Evolutionary conservation across 768 basidiomycete genomes (phyloP).

Genomic region (Neoboletus brunneissimus): DNA sequence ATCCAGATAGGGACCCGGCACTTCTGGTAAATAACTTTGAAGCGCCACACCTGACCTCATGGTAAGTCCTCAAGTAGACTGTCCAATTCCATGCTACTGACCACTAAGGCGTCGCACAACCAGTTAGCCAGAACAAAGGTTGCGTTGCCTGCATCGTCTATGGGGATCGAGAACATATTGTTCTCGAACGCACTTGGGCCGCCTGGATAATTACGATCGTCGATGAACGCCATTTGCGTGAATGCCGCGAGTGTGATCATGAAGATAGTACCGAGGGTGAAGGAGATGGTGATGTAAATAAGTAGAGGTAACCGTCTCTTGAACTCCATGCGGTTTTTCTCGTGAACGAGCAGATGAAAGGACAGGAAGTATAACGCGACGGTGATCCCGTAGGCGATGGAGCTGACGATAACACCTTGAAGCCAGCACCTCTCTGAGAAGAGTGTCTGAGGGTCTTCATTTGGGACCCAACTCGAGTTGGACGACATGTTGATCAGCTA

Average conservation of each 20-base stretch:
- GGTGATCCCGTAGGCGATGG: slow-evolving; percentile 9
- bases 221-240: slow-evolving; percentile 29
- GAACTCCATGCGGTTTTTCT: slow-evolving; percentile 1
- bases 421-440: slow-evolving; percentile 23
- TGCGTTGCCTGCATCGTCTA: slow-evolving; percentile 11
- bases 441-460: slow-evolving; percentile 7
- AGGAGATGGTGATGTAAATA: slow-evolving; percentile 4
- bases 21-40: slow-evolving; percentile 15
- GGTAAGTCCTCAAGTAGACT: neutral
- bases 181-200: slow-evolving; percentile 28
- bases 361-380: slow-evolving; percentile 7
- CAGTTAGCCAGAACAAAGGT: slow-evolving; percentile 8
- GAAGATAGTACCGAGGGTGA: slow-evolving; percentile 16
- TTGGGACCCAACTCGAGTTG: slow-evolving; percentile 19
- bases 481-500: slow-evolving; percentile 6
- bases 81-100: neutral
- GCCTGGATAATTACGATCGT: slow-evolving; percentile 31
- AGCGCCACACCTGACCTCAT: slow-evolving; percentile 10
- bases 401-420: slow-evolving; percentile 9
- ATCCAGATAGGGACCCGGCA: slow-evolving; percentile 5
- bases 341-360: neutral
- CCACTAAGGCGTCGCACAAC: slow-evolving; percentile 20
- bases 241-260: slow-evolving; percentile 20
- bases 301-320: slow-evolving; percentile 2
- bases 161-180: slow-evolving; percentile 20